These are phyloP conservation scores for Fraxinus albicans DNA, from an alignment of 305 asterid genomes.

Conservation along the genomic window DNA sequence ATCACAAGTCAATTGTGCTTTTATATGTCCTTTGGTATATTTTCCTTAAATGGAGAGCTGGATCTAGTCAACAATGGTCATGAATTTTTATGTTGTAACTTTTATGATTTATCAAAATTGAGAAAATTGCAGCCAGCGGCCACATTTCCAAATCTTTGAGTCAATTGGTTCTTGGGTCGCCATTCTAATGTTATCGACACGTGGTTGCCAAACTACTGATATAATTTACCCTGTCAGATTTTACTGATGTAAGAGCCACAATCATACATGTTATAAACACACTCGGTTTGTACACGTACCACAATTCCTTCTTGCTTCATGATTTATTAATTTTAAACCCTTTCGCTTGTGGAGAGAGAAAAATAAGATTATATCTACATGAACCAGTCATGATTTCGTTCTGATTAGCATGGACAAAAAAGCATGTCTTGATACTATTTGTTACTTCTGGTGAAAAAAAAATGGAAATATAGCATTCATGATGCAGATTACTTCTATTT, in stretches of 20 bases:
- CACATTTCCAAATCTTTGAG: not conserved
- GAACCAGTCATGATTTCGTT: not conserved
- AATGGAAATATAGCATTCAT: not conserved
- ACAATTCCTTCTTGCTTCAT: not conserved
- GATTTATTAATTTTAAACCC: not conserved
- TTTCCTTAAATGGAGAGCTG: slow-evolving; percentile 8
- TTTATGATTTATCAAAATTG: not conserved
- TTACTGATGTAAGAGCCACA: not conserved
- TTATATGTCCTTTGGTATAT: not conserved
- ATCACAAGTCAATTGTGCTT: not conserved
- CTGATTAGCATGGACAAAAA: not conserved
- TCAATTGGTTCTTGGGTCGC: not conserved
- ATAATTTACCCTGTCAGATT: not conserved
- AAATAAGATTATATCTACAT: not conserved
- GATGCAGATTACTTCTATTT: slow-evolving; percentile 4
- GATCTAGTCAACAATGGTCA: slow-evolving; percentile 9
- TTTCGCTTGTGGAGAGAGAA: not conserved
- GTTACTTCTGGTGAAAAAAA: not conserved
- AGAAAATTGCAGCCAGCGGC: not conserved
- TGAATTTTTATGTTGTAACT: not conserved
- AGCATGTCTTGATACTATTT: not conserved
- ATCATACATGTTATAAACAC: not conserved
- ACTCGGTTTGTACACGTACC: not conserved
- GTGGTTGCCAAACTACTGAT: not conserved
- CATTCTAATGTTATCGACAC: not conserved